phyloP scores from a whole-genome alignment of 495 filamentous ascomycete genomes.

The Daldinia grandis region DNA sequence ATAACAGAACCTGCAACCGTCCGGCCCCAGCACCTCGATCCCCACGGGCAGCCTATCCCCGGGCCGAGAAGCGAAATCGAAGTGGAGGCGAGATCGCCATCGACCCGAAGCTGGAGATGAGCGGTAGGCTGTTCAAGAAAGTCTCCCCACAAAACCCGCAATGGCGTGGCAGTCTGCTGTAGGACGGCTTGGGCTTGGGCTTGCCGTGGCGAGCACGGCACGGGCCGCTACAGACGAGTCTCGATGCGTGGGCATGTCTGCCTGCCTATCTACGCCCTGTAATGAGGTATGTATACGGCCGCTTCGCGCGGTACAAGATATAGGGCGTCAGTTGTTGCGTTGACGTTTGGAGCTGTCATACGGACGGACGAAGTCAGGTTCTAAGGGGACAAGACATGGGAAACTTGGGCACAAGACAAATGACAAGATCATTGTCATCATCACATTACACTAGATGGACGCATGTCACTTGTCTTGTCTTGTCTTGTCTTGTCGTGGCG shows the following conservation, averaged over 20 bases:
- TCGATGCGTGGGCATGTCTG: neutral
- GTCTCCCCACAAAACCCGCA: too few species aligned
- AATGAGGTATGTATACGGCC: conserved; percentile 5
- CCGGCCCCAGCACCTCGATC: conserved; percentile 9
- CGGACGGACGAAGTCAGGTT: neutral
- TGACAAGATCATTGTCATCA: neutral
- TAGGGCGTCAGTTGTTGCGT: neutral
- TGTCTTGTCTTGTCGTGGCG: neutral
- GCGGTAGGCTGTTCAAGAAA: neutral
- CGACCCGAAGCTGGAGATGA: conserved; percentile 6
- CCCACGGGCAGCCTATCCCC: conserved; percentile 1
- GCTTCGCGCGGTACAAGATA: neutral
- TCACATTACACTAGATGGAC: neutral
- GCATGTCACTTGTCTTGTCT: neutral
- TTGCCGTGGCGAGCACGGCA: conserved; percentile 35
- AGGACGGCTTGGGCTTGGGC: conserved; percentile 11
- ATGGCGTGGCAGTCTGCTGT: conserved; percentile 16
- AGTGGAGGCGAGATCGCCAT: neutral
- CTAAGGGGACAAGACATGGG: neutral
- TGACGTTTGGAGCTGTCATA: neutral
- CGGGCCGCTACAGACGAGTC: conserved; percentile 30
- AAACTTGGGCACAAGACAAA: neutral
- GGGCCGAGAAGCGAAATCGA: neutral
- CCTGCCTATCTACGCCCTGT: too few species aligned
- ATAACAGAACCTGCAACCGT: conserved; percentile 31